A percentile compares a stretch with the other conserved stretches of the same genome.
Conservation (phyloP, 1,284 basidiomycete genomes). For the Microbotryum silenes-acaulis region DNA sequence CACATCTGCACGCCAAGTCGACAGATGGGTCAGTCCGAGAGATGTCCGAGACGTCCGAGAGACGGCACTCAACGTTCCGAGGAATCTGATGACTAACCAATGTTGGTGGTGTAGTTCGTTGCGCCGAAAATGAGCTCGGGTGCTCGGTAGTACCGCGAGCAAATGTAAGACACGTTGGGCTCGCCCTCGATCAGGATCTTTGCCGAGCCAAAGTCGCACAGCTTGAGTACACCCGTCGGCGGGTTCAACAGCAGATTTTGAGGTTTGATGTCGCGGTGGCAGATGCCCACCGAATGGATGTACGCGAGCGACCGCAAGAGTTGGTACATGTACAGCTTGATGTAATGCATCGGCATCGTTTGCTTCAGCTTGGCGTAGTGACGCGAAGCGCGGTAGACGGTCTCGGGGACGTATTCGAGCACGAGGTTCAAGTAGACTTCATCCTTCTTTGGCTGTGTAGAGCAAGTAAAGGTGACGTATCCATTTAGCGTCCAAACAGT, state of each 20-base stretch:
- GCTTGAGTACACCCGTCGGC: slow-evolving; percentile 88
- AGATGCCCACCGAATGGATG: slow-evolving; percentile 76
- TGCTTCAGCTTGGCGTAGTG: slow-evolving; percentile 99
- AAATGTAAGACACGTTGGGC: slow-evolving; percentile 99
- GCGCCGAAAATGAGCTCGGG: slow-evolving; percentile 99
- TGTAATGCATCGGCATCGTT: slow-evolving; percentile 98
- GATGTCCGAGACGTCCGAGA: too few species aligned
- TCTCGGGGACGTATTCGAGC: slow-evolving; percentile 98
- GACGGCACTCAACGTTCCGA: background rate
- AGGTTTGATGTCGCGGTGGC: slow-evolving; percentile 97
- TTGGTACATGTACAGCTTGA: slow-evolving; percentile 81
- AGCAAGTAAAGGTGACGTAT: background rate
- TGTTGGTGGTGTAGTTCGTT: slow-evolving; percentile 99
- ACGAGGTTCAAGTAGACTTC: slow-evolving; percentile 99
- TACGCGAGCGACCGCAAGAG: slow-evolving; percentile 93
- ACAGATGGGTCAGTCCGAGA: background rate
- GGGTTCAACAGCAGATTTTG: slow-evolving; percentile 98
- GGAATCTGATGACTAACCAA: slow-evolving; percentile 55
- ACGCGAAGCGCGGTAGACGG: slow-evolving; percentile 94
- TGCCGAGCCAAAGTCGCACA: slow-evolving; percentile 98
- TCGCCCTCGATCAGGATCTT: slow-evolving; percentile 97
- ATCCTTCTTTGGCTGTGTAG: slow-evolving; percentile 64
- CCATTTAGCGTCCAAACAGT: too few species aligned
- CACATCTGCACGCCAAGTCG: slow-evolving; percentile 58
- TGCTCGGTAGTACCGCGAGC: slow-evolving; percentile 97